These are phyloP conservation scores for Penicillium waksmanii DNA, from an alignment of 495 filamentous ascomycete genomes.

Conservation along the genomic window DNA sequence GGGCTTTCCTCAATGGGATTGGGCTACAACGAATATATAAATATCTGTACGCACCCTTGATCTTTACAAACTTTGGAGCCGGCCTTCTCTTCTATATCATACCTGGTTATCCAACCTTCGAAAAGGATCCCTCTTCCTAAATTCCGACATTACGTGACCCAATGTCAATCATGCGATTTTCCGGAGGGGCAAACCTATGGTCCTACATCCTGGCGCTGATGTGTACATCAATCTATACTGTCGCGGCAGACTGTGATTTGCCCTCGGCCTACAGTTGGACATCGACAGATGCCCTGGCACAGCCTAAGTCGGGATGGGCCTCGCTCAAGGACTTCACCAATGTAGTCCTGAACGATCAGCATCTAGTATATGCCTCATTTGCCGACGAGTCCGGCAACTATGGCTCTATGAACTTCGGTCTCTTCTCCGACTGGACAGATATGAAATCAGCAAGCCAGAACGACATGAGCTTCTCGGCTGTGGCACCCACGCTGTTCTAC, in stretches of 20 bases:
- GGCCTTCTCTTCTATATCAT: too few relatives aligned
- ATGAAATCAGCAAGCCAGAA: constrained; percentile 60
- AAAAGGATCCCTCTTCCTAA: too few relatives aligned
- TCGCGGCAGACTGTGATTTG: constrained; percentile 47
- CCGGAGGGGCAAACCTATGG: too few relatives aligned
- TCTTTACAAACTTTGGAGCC: too few relatives aligned
- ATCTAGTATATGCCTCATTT: constrained; percentile 58
- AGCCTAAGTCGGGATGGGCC: constrained; percentile 54
- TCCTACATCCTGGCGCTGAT: background rate
- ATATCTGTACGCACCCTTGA: too few relatives aligned
- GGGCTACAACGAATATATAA: too few relatives aligned
- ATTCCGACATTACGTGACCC: too few relatives aligned
- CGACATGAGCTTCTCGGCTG: constrained; percentile 48
- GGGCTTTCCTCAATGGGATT: too few relatives aligned
- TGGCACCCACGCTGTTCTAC: constrained; percentile 65
- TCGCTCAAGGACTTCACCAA: constrained; percentile 63
- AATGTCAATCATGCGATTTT: too few relatives aligned
- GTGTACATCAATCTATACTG: constrained; percentile 8
- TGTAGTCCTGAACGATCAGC: constrained; percentile 55
- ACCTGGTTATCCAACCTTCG: too few relatives aligned
- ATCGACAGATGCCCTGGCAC: constrained; percentile 50
- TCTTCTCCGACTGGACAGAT: constrained; percentile 57
- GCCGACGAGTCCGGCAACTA: constrained; percentile 44
- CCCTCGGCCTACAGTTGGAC: constrained; percentile 61
- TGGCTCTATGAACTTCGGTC: constrained; percentile 60